Percentiles rank a stretch among this genome's conserved stretches.
Evolutionary conservation across 306 rosid species (phyloP).

Genomic region (Lagenaria siceraria): DNA sequence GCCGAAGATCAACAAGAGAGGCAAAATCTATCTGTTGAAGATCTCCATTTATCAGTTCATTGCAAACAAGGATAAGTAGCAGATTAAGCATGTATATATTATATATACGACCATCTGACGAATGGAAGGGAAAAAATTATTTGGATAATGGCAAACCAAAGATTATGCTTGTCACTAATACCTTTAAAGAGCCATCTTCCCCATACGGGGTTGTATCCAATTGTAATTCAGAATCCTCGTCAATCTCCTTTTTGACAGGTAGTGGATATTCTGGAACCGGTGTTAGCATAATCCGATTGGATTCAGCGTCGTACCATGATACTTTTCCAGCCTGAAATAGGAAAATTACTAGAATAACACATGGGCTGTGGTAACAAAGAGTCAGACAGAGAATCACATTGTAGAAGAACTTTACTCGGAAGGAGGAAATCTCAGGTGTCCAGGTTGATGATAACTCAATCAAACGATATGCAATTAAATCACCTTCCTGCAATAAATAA

Average conservation of each 20-base stretch:
- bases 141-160: not conserved
- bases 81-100: not conserved
- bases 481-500: conserved; percentile 49
- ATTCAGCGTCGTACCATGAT: conserved; percentile 31
- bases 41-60: conserved; percentile 12
- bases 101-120: not conserved
- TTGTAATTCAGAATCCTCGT: conserved; percentile 32
- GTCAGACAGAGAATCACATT: conserved; percentile 10
- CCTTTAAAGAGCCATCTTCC: conserved; percentile 93
- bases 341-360: conserved; percentile 14
- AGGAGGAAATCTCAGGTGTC: conserved; percentile 83
- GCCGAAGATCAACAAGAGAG: conserved; percentile 36
- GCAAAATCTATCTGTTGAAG: conserved; percentile 36
- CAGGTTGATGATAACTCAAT: conserved; percentile 75
- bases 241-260: conserved; percentile 39
- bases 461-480: conserved; percentile 71
- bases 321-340: conserved; percentile 62
- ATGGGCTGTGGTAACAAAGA: conserved; percentile 1
- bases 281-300: conserved; percentile 41
- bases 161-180: conserved; percentile 12
- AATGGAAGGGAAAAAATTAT: not conserved
- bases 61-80: conserved; percentile 6
- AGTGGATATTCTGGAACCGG: conserved; percentile 63
- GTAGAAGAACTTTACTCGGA: conserved; percentile 44
- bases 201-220: conserved; percentile 39